Evolutionary conservation across 163 green algal genomes (phyloP).

Genomic region (Chloromonas sp.): DNA sequence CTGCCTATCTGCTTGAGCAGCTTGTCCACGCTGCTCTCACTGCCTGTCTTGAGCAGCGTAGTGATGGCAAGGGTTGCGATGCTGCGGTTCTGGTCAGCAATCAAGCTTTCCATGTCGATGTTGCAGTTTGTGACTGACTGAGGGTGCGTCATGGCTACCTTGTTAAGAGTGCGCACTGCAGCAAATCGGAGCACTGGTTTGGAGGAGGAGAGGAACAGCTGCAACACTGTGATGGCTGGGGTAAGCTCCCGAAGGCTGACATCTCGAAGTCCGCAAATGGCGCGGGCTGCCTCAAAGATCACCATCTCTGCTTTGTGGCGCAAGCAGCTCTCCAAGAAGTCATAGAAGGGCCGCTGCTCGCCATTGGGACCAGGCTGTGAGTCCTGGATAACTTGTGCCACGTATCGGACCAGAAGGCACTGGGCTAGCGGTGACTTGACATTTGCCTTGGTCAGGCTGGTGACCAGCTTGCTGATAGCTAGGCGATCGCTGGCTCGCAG

Average conservation of each 20-base stretch:
- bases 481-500: conserved; percentile 87
- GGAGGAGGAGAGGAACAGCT: conserved; percentile 94
- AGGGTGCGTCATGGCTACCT: conserved; percentile 89
- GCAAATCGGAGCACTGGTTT: conserved; percentile 96
- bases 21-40: conserved; percentile 90
- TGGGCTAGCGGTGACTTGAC: conserved; percentile 91
- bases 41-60: conserved; percentile 95
- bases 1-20: conserved; percentile 96
- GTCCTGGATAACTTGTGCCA: conserved; percentile 74
- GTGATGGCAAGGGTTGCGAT: conserved; percentile 97
- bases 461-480: conserved; percentile 95
- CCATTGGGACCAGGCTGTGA: conserved; percentile 37
- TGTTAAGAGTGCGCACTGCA: conserved; percentile 82
- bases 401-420: conserved; percentile 56
- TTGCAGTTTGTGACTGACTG: conserved; percentile 93
- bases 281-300: conserved; percentile 93
- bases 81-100: conserved; percentile 69
- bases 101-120: conserved; percentile 98
- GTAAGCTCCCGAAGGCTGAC: conserved; percentile 65
- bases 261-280: conserved; percentile 84
- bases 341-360: conserved; percentile 90
- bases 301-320: conserved; percentile 95
- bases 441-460: conserved; percentile 66
- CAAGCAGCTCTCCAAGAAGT: conserved; percentile 95
- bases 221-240: conserved; percentile 90